phyloP scores from a whole-genome alignment of 2,329 filamentous ascomycete species.

The Ascomycota sp. region DNA sequence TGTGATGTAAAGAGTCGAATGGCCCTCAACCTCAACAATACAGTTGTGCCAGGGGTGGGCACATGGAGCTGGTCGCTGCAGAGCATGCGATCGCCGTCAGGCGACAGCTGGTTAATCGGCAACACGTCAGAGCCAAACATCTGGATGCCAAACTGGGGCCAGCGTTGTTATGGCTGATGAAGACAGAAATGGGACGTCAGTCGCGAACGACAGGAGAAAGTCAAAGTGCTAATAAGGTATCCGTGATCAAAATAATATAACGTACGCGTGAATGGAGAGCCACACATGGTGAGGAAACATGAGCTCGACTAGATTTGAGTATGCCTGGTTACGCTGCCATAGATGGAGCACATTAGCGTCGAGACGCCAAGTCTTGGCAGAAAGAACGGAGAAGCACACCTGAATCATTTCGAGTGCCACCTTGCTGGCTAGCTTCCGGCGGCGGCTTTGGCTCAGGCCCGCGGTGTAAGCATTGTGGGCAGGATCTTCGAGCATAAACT shows the following conservation, averaged over 20 bases:
- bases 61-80: slow-evolving; percentile 11
- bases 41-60: slow-evolving; percentile 24
- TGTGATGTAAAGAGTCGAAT: slow-evolving; percentile 5
- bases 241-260: no score
- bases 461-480: slow-evolving; percentile 7
- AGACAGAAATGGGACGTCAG: not conserved
- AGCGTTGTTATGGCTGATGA: slow-evolving; percentile 13
- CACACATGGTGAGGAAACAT: slow-evolving; percentile 22
- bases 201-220: no score
- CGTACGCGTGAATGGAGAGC: slow-evolving; percentile 25
- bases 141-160: slow-evolving; percentile 20
- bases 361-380: no score
- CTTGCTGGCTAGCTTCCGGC: slow-evolving; percentile 10
- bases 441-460: slow-evolving; percentile 8
- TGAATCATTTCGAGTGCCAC: slow-evolving; percentile 15
- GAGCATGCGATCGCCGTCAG: slow-evolving; percentile 4
- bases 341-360: not conserved
- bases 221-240: no score
- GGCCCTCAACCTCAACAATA: slow-evolving; percentile 10
- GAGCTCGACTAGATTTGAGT: slow-evolving; percentile 24
- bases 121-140: slow-evolving; percentile 14
- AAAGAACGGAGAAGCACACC: slow-evolving; percentile 3
- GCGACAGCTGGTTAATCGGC: slow-evolving; percentile 12
- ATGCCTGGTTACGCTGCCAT: slow-evolving; percentile 20
- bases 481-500: slow-evolving; percentile 25